These are phyloP conservation scores for Posidonia oceanica DNA, from an alignment of 116 monocot genomes.

Conservation along the genomic window DNA sequence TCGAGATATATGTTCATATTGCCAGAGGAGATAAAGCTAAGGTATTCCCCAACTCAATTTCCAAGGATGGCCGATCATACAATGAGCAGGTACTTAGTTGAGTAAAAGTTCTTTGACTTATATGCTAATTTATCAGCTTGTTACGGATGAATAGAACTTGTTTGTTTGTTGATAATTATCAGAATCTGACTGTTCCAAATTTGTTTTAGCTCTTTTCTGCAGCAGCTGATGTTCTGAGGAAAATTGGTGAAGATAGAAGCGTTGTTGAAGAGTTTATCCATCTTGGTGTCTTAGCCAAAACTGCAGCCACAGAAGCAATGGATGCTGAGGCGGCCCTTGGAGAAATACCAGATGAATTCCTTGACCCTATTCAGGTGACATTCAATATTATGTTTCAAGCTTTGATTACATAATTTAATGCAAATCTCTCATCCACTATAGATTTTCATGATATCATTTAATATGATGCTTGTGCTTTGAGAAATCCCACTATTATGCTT, in stretches of 20 bases:
- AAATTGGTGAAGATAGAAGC: slow-evolving; percentile 73
- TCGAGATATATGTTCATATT: slow-evolving; percentile 89
- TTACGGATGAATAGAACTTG: neutral
- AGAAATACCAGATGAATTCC: slow-evolving; percentile 96
- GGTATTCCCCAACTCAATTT: slow-evolving; percentile 72
- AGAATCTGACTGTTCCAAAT: slow-evolving; percentile 17
- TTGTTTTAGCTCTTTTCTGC: slow-evolving; percentile 65
- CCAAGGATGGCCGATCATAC: slow-evolving; percentile 87
- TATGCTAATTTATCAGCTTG: neutral
- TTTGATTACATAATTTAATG: no score
- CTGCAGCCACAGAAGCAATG: slow-evolving; percentile 83
- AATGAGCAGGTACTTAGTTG: slow-evolving; percentile 57
- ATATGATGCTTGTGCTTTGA: no score
- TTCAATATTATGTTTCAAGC: no score
- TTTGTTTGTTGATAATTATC: neutral
- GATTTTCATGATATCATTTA: no score
- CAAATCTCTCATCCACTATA: no score
- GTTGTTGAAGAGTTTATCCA: slow-evolving; percentile 71
- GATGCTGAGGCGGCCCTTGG: slow-evolving; percentile 92
- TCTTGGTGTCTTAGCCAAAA: slow-evolving; percentile 65
- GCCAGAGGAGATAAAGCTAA: slow-evolving; percentile 71
- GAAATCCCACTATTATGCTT: no score
- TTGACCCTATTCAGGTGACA: slow-evolving; percentile 94
- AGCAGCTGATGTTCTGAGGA: slow-evolving; percentile 71
- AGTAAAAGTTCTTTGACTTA: neutral